Percentiles rank a stretch among this genome's conserved stretches.
Evolutionary conservation across 108 stramenopile genomes (phyloP).

Genomic region (Cylindrotheca fusiformis): DNA sequence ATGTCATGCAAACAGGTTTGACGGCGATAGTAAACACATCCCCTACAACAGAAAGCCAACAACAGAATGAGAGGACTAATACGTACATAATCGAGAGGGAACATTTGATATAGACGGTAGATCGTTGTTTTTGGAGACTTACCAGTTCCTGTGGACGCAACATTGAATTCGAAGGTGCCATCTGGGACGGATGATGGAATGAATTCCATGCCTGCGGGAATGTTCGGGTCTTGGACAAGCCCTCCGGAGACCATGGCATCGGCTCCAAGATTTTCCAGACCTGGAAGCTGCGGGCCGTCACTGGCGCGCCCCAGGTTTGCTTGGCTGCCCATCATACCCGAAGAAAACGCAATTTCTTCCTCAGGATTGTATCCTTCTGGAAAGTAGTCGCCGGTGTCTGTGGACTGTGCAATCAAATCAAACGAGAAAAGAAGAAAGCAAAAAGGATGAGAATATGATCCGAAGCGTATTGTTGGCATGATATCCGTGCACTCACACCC

Average conservation of each 20-base stretch:
- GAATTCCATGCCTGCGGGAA: slow-evolving; percentile 82
- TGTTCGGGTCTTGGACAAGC: slow-evolving; percentile 53
- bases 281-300: slow-evolving; percentile 68
- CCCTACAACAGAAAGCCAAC: neutral
- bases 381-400: slow-evolving; percentile 81
- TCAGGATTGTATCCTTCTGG: slow-evolving; percentile 76
- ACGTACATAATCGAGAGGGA: neutral
- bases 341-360: slow-evolving; percentile 51
- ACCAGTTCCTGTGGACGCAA: slow-evolving; percentile 53
- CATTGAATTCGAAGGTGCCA: slow-evolving; percentile 51
- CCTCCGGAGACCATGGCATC: slow-evolving; percentile 70
- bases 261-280: slow-evolving; percentile 76
- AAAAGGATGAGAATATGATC: neutral
- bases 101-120: too few relatives aligned
- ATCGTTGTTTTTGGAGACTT: slow-evolving; percentile 2
- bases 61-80: neutral
- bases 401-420: too few relatives aligned
- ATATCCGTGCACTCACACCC: slow-evolving; percentile 36
- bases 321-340: slow-evolving; percentile 74
- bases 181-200: slow-evolving; percentile 73
- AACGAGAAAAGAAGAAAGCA: neutral
- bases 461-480: neutral
- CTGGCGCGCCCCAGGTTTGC: slow-evolving; percentile 28
- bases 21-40: slow-evolving; percentile 41
- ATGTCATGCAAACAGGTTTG: slow-evolving; percentile 79